Evolutionary conservation across 345 rosid species (phyloP), one percentile per base, ranked within the genome.

Genomic region (Pistacia atlantica): DNA sequence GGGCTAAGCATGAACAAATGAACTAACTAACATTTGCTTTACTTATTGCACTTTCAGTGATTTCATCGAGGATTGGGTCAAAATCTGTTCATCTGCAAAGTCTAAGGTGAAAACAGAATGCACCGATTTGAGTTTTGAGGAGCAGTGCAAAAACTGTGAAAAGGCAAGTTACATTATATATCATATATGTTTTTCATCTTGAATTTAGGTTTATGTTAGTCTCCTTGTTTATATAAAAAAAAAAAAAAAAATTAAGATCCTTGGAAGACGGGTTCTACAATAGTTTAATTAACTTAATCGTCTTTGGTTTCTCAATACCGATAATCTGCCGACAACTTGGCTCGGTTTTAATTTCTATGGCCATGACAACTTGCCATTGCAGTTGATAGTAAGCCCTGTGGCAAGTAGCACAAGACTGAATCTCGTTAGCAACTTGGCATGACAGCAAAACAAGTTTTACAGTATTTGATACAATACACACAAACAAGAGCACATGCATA

Each of bases 61-160:
- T 4, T 96, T 96, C 81, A 94, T 96, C 33, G 99, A 92, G 71
- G 67, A 91, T 31, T 96, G 98, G 99, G 90, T 96, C 74, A 80
- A 85, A 59, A 94, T 96, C 58, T 88, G 99, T 72, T 74, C 93
- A 42, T 52, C 92, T 0, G 98, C 99, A 42, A 94, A 84, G 88
- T 69, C 80, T 69, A 96, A 80, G 88, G 91, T 92, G 84, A 89
- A 91, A 79, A 57, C 86, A 38, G 91, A 88, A 42, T 62, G 45
- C 64, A 75, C 48, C 55, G 80, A 63, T 54, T 60, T 86, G 69
- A 83, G 77, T 73, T 91, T 87, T 3, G 91, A 69, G 1, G 97
- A 96, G 73, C 97, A 91, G 75, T 94, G 99, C 86, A 46, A 72
- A 45, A 82, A 86, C 83, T 94, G 97, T 57, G 99, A 91, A 85